phyloP scores from a whole-genome alignment of 2,329 filamentous ascomycete genomes.

The Fusarium torreyae region DNA sequence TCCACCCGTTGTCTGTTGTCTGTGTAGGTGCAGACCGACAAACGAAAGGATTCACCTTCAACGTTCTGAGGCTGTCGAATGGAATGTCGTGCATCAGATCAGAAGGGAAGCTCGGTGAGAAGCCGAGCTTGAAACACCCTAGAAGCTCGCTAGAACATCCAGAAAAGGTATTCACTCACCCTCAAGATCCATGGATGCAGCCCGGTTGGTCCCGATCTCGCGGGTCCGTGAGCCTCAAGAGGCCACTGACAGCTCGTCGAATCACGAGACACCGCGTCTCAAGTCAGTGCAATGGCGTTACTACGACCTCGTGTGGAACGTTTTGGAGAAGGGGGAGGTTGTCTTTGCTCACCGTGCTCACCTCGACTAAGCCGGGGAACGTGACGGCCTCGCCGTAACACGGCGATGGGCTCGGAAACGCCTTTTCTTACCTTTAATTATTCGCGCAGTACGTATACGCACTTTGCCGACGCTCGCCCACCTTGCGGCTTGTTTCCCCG shows the following conservation, averaged over 20 bases:
- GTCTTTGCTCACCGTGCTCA: conserved; percentile 39
- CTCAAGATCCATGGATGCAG: conserved; percentile 24
- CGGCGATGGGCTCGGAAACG: conserved; percentile 9
- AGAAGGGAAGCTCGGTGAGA: conserved; percentile 29
- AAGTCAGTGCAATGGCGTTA: conserved; percentile 34
- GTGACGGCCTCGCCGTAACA: conserved; percentile 38
- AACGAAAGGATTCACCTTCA: neutral
- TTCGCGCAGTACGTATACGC: conserved; percentile 41
- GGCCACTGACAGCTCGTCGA: conserved; percentile 26
- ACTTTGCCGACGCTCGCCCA: neutral
- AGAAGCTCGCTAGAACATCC: conserved; percentile 39
- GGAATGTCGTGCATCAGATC: conserved; percentile 1
- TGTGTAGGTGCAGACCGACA: neutral
- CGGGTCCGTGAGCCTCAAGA: conserved; percentile 21
- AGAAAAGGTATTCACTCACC: conserved; percentile 11
- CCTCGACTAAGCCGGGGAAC: conserved; percentile 39
- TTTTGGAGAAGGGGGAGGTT: conserved; percentile 27
- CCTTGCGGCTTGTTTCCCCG: too few relatives aligned
- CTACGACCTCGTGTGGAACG: conserved; percentile 41
- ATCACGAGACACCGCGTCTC: conserved; percentile 41
- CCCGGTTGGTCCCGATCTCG: conserved; percentile 47
- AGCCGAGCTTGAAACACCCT: conserved; percentile 35
- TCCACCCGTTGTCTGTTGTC: neutral
- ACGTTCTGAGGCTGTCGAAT: neutral
- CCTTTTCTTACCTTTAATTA: conserved; percentile 17